phyloP scores from a whole-genome alignment of 179 eudicot genomes.

The Camellia oleifera region DNA sequence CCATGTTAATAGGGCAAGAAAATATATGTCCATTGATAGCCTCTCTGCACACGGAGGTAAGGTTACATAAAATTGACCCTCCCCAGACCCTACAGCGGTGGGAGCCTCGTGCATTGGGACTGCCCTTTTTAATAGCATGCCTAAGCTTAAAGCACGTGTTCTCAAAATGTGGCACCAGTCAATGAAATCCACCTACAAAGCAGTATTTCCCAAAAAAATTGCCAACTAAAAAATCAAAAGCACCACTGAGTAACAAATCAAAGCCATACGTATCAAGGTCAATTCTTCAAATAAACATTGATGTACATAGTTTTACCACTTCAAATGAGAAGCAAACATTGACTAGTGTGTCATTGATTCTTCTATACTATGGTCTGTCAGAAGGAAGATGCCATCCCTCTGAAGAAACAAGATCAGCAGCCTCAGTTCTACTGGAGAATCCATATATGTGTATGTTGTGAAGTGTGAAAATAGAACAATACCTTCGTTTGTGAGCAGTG shows the following conservation, averaged over 20 bases:
- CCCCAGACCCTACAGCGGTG: no score
- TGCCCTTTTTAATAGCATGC: no score
- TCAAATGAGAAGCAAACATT: neutral
- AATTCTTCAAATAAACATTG: neutral
- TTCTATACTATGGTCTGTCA: slow-evolving; percentile 2
- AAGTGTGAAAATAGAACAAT: neutral
- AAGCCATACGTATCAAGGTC: neutral
- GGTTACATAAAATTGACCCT: no score
- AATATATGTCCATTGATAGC: neutral
- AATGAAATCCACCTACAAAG: neutral
- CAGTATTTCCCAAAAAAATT: neutral
- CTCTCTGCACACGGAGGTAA: no score
- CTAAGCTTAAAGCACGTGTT: neutral
- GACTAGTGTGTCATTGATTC: neutral
- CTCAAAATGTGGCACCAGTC: neutral
- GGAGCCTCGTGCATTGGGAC: no score
- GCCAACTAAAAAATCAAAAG: neutral
- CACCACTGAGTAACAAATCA: neutral
- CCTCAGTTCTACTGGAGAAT: neutral
- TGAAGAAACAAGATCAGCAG: neutral
- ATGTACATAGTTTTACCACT: no score
- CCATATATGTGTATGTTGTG: neutral
- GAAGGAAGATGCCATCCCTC: neutral
- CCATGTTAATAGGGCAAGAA: neutral
- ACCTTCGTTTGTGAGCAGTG: neutral